phyloP scores from a whole-genome alignment of 495 filamentous ascomycete species.

The Neurospora cerealis region DNA sequence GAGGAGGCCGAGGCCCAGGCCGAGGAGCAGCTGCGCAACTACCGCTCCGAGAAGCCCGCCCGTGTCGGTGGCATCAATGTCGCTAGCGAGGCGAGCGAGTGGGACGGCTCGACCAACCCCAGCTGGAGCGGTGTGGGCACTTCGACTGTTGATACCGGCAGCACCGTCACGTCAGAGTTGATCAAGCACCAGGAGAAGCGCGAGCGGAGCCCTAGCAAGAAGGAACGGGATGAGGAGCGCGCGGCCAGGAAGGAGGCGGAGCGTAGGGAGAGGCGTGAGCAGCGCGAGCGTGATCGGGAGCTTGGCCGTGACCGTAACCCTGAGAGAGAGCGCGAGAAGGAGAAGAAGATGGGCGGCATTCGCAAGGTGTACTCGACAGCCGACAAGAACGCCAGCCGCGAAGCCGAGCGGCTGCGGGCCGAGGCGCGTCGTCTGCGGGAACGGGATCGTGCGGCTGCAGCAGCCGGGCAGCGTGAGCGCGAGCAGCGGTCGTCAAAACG shows the following conservation, averaged over 20 bases:
- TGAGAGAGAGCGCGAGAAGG: background rate
- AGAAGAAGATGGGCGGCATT: constrained; percentile 33
- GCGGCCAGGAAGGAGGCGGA: background rate
- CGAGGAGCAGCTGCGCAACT: constrained; percentile 47
- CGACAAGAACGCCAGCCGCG: constrained; percentile 32
- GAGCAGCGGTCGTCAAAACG: constrained; percentile 12
- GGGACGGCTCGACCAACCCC: constrained; percentile 52
- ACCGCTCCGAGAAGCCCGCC: constrained; percentile 75
- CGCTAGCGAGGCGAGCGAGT: constrained; percentile 60
- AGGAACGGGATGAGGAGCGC: constrained; percentile 27
- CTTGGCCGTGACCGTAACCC: background rate
- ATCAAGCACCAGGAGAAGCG: constrained; percentile 35
- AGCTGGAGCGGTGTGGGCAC: constrained; percentile 24
- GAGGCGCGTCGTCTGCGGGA: constrained; percentile 38
- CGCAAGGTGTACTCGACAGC: constrained; percentile 45
- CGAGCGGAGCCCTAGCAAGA: constrained; percentile 43
- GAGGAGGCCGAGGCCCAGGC: constrained; percentile 61
- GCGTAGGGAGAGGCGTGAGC: constrained; percentile 1
- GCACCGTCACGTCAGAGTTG: constrained; percentile 45
- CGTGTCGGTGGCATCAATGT: constrained; percentile 79
- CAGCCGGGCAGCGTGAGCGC: constrained; percentile 1
- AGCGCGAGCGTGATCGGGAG: background rate
- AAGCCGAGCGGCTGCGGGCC: constrained; percentile 36
- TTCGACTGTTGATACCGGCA: constrained; percentile 44
- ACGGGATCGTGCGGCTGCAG: constrained; percentile 25